Base-by-base conservation (phyloP, 805 yeast genomes). In the Jamesozyma piceae region DNA sequence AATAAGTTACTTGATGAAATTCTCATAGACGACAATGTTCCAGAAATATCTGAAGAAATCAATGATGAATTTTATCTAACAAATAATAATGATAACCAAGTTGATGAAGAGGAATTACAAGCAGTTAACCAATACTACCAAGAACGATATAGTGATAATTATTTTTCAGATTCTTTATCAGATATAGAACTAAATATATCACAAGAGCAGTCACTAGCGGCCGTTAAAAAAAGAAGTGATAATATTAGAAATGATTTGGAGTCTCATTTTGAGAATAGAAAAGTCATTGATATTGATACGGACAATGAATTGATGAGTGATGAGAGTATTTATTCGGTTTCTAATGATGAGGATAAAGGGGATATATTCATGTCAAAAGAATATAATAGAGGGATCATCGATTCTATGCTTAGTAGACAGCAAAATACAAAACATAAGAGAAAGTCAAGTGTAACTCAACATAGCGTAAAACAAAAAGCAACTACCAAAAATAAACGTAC, bases 11-110 rank as follows among this genome's bases (percentile, higher is more conserved):
- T 52, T 22, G 41, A 49, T 17, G 63, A 58, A 15, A 31, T 58
- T 19, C 49, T 58, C 24, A 51, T 44, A 4, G 40, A 52, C 2
- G 57, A 53, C 43, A 49, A 48, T 31, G 52, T 48, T 5, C 30
- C 8, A 10, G 28, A 28, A 2, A 13, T 21, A 21, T 11, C 20
- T 17, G 42, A 39, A 13, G 36, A 33, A 15, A n/a, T 22, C 4
- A 30, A 14, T 4, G 28, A 41, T 22, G 15, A 22, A 6, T 6
- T 15, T 13, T 21, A n/a, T 8, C 24, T 34, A 13, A 9, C 36
- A 3, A 24, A n/a, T 5, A 19, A 36, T n/a, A n/a, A 36, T 5
- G 31, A 11, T 10, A 4, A 17, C 13, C 14, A 19, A 33, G 21
- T 39, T 13, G 21, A 41, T 22, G 35, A 24, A 19, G 27, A 33